Evolutionary conservation across 129 eudicot species (phyloP).

Genomic region (Sambucus nigra): DNA sequence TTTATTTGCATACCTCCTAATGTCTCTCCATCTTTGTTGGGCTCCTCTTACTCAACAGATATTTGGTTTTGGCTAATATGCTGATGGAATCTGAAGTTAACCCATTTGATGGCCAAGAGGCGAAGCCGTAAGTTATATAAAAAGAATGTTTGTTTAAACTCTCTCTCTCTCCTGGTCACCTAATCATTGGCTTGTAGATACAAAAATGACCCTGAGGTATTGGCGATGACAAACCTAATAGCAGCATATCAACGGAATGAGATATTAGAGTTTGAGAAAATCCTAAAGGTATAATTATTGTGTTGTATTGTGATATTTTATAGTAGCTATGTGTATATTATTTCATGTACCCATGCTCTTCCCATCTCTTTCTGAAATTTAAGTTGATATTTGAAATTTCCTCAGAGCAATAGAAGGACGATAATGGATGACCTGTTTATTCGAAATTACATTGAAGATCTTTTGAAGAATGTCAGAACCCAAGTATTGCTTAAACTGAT

Average conservation of each 20-base stretch:
- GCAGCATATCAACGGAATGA: conserved; percentile 99
- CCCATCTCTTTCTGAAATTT: not conserved
- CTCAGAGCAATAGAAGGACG: conserved; percentile 93
- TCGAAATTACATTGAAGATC: conserved; percentile 93
- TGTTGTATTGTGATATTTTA: not conserved
- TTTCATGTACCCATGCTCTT: not conserved
- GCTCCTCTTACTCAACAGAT: conserved; percentile 29
- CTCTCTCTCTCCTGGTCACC: not conserved
- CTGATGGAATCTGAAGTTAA: conserved; percentile 97
- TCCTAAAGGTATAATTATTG: conserved; percentile 57
- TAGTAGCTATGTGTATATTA: not conserved
- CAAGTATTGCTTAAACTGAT: conserved; percentile 96
- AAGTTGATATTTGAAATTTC: not conserved
- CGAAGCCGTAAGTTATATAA: conserved; percentile 78
- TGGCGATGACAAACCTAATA: conserved; percentile 95
- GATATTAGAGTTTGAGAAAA: conserved; percentile 95
- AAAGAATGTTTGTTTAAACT: not conserved
- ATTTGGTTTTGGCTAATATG: conserved; percentile 98
- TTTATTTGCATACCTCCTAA: no score
- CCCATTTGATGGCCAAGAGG: conserved; percentile 98
- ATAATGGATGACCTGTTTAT: conserved; percentile 97
- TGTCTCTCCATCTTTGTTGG: not conserved
- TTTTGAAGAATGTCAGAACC: conserved; percentile 85
- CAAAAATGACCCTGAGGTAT: conserved; percentile 92
- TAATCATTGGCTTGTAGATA: conserved; percentile 37